Evolutionary conservation across 345 rosid genomes (phyloP), one percentile per base, ranked within the genome.

Genomic region (Gossypium sturtianum): DNA sequence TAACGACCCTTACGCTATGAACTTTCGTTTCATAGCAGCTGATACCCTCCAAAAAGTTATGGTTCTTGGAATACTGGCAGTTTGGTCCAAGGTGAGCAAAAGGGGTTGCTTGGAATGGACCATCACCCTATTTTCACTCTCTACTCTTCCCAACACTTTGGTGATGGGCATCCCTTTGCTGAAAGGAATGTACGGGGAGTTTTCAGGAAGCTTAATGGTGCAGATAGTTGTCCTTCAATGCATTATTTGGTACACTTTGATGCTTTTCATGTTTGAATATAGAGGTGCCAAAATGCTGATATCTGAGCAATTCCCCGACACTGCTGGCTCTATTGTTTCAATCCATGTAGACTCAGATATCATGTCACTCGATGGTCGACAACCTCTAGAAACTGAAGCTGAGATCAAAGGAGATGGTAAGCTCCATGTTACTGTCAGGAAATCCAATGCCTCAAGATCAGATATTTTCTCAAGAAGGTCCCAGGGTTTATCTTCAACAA

Each of bases 121-220:
- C 56, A 90, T 90, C 20, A 90, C 95, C 13, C 82, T 90, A 0
- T 90, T 90, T 67, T 90, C 95, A 3, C 87, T 90, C 13, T 88
- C 91, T 9, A 87, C 95, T 12, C 81, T 90, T 23, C 95, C 95
- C 0, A 90, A 90, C 82, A 90, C 92, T 5, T 86, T 90, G n/a
- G 92, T 90, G 15, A 90, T 90, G 92, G 95, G 95, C 15, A 90
- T 90, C 25, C 95, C 95, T 27, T 68, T 90, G 38, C 89, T 90
- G 59, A 81, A 81, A 77, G 95, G 95, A 11, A 90, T 90, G 95
- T 90, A 90, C 27, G 95, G 95, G 2, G 88, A 79, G 3, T 86
- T 66, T 62, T 88, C 92, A 0, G 95, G 91, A 0, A 90, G 89
- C 72, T 81, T 90, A 45, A 90, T 90, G 95, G 95, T 90, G 53